Evolutionary conservation across 2,329 filamentous ascomycete species (phyloP).

Genomic region (Dothistroma pini): DNA sequence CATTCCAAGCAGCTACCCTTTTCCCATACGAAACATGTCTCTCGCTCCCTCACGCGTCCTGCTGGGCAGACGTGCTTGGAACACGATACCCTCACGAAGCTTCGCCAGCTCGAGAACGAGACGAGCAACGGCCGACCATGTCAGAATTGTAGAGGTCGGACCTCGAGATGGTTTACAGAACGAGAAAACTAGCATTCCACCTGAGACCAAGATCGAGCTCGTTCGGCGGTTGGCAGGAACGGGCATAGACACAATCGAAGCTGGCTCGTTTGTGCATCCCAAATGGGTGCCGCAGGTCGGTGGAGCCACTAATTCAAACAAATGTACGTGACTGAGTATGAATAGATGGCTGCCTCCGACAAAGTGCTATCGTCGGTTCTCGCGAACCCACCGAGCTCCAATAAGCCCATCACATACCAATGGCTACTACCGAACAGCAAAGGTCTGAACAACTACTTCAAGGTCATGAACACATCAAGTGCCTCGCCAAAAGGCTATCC

Average conservation of each 20-base stretch:
- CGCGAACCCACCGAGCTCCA: constrained; percentile 52
- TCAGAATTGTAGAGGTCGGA: constrained; percentile 71
- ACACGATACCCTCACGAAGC: constrained; percentile 14
- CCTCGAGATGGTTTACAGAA: constrained; percentile 86
- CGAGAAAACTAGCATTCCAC: constrained; percentile 67
- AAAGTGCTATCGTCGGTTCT: constrained; percentile 69
- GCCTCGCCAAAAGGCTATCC: constrained; percentile 46
- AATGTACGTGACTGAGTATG: constrained; percentile 4
- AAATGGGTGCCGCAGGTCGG: constrained; percentile 78
- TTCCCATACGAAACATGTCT: background rate
- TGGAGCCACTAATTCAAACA: background rate
- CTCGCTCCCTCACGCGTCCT: constrained; percentile 1
- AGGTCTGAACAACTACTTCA: constrained; percentile 63
- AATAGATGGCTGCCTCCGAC: constrained; percentile 73
- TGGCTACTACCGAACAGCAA: constrained; percentile 77
- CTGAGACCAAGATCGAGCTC: constrained; percentile 71
- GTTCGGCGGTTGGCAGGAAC: constrained; percentile 66
- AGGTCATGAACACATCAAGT: constrained; percentile 46
- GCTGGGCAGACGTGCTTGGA: constrained; percentile 9
- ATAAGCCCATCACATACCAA: constrained; percentile 63
- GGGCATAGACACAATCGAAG: constrained; percentile 70
- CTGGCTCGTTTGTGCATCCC: constrained; percentile 76
- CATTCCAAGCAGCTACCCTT: background rate
- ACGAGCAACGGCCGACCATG: constrained; percentile 38
- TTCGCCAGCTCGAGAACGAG: constrained; percentile 25